These are phyloP conservation scores for Penicillium hesseltinei DNA, from an alignment of 2,329 filamentous ascomycete species.

Conservation along the genomic window DNA sequence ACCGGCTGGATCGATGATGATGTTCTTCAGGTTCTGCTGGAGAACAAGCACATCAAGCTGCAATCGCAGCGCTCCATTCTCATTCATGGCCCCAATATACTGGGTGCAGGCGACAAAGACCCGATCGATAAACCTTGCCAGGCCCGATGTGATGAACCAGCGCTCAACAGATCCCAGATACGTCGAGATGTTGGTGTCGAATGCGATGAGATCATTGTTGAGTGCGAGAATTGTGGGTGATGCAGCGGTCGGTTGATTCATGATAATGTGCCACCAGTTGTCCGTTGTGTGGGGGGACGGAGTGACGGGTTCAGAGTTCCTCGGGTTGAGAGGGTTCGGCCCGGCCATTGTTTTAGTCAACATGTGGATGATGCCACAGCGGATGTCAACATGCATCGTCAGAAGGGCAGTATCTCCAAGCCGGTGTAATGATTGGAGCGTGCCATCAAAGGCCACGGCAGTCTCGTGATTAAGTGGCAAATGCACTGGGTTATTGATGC, in stretches of 20 bases:
- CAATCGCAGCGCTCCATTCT: slow-evolving; percentile 78
- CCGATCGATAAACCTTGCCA: slow-evolving; percentile 74
- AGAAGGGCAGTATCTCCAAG: slow-evolving; percentile 76
- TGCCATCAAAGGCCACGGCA: slow-evolving; percentile 81
- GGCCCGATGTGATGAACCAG: slow-evolving; percentile 71
- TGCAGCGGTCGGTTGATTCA: slow-evolving; percentile 43
- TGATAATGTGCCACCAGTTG: slow-evolving; percentile 54
- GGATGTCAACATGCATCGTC: slow-evolving; percentile 83
- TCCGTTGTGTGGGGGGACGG: slow-evolving; percentile 68
- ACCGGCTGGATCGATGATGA: slow-evolving; percentile 52
- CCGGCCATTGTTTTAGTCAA: slow-evolving; percentile 63
- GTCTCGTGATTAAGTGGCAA: slow-evolving; percentile 85
- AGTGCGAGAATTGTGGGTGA: slow-evolving; percentile 73
- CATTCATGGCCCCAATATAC: slow-evolving; percentile 78
- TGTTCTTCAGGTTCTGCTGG: slow-evolving; percentile 94
- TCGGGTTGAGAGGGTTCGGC: slow-evolving; percentile 46
- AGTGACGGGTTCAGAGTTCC: slow-evolving; percentile 41
- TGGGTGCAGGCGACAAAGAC: slow-evolving; percentile 72
- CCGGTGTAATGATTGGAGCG: slow-evolving; percentile 77
- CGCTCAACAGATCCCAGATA: slow-evolving; percentile 71
- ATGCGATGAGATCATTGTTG: slow-evolving; percentile 78
- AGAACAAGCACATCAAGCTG: slow-evolving; percentile 91
- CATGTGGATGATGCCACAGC: slow-evolving; percentile 80
- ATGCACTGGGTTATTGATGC: slow-evolving; percentile 63
- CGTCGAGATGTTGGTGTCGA: slow-evolving; percentile 75